phyloP scores from a whole-genome alignment of 1,139 yeast species.

The Debaryomyces robertsiae region DNA sequence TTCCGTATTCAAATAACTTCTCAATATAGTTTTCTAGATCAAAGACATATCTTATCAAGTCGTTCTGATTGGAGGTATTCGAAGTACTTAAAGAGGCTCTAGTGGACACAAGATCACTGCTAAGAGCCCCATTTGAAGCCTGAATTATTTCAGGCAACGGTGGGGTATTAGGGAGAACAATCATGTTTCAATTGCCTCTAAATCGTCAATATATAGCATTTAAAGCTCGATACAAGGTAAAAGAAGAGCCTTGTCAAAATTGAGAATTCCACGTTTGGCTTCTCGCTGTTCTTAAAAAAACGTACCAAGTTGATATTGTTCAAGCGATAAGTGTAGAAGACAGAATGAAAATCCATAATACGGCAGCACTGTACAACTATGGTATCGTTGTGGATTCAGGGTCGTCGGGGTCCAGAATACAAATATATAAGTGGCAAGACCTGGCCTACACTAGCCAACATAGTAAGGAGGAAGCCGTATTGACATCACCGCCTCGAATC shows the following conservation, averaged over 20 bases:
- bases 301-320: neutral
- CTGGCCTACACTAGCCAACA: conserved; percentile 30
- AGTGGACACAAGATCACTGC: conserved; percentile 15
- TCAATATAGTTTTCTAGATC: conserved; percentile 39
- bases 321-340: neutral
- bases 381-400: conserved; percentile 84
- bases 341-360: conserved; percentile 14
- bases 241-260: neutral
- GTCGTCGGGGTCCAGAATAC: conserved; percentile 76
- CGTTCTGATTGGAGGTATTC: conserved; percentile 27
- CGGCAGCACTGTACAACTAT: conserved; percentile 33
- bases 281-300: conserved; percentile 6
- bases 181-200: conserved; percentile 15
- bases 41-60: conserved; percentile 35
- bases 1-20: conserved; percentile 21
- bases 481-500: conserved; percentile 63
- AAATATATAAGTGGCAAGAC: conserved; percentile 68
- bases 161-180: conserved; percentile 27
- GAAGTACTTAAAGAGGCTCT: conserved; percentile 22
- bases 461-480: conserved; percentile 24
- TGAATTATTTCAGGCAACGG: conserved; percentile 16
- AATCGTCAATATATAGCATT: neutral
- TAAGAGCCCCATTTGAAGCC: neutral
- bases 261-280: conserved; percentile 1
- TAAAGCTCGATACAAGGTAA: too few relatives aligned